phyloP scores from a whole-genome alignment of 305 asterid genomes.

The Fraxinus velutina region DNA sequence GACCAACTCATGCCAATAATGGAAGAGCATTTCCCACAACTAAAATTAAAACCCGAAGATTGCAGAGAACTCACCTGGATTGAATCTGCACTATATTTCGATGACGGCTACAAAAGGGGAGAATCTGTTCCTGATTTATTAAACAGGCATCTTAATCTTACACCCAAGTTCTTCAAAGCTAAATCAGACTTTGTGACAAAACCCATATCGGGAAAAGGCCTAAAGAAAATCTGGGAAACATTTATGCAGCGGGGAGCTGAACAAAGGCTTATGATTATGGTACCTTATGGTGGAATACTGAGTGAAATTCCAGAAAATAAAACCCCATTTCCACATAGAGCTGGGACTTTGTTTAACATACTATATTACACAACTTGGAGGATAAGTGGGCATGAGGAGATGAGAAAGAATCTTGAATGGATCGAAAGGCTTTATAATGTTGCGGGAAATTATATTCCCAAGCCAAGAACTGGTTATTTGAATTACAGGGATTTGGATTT shows the following conservation, averaged over 20 bases:
- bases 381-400: background rate
- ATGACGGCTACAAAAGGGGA: slow-evolving; percentile 1
- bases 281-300: slow-evolving; percentile 34
- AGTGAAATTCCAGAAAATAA: slow-evolving; percentile 24
- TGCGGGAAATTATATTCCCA: slow-evolving; percentile 20
- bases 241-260: background rate
- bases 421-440: slow-evolving; percentile 18
- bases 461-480: slow-evolving; percentile 30
- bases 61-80: slow-evolving; percentile 31
- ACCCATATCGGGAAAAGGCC: background rate
- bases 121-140: slow-evolving; percentile 11
- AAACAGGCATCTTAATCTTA: slow-evolving; percentile 5
- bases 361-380: slow-evolving; percentile 30
- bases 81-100: slow-evolving; percentile 19
- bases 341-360: slow-evolving; percentile 27
- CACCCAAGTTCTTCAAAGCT: slow-evolving; percentile 5
- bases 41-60: slow-evolving; percentile 13
- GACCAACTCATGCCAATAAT: slow-evolving; percentile 10
- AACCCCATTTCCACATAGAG: slow-evolving; percentile 32
- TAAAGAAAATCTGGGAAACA: slow-evolving; percentile 16
- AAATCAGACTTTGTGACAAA: slow-evolving; percentile 30
- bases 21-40: slow-evolving; percentile 21
- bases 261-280: slow-evolving; percentile 16
- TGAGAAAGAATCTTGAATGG: slow-evolving; percentile 22
- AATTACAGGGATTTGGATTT: slow-evolving; percentile 38